A percentile compares a stretch with the other conserved stretches of the same genome.
Conservation (phyloP, 306 rosid species). For the Dryas alaskensis region DNA sequence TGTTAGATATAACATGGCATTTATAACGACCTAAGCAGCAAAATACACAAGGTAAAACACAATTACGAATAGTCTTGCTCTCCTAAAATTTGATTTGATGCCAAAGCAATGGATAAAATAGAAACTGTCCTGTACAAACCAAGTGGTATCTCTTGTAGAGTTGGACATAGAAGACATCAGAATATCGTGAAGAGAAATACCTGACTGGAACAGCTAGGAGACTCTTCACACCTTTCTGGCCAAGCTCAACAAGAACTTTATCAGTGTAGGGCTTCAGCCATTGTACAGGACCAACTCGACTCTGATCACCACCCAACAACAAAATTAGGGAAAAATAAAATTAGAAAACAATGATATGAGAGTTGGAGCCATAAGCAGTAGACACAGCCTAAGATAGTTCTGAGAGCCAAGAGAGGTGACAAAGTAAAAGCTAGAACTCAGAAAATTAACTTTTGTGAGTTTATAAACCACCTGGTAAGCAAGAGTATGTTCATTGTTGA, state of each 20-base stretch:
- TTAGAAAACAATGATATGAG: conserved; percentile 1
- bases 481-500: conserved; percentile 78
- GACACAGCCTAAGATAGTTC: background rate
- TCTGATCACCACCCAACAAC: conserved; percentile 47
- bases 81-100: background rate
- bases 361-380: background rate
- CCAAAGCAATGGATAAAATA: background rate
- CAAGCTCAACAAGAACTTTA: conserved; percentile 93
- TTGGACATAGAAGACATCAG: background rate
- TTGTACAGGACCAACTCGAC: conserved; percentile 99
- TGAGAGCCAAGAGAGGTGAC: background rate
- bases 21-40: too few relatives aligned
- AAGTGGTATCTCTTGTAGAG: background rate
- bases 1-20: too few relatives aligned
- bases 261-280: conserved; percentile 99
- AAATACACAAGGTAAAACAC: too few relatives aligned
- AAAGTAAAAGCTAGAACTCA: conserved; percentile 1
- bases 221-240: conserved; percentile 84
- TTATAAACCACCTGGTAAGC: conserved; percentile 78
- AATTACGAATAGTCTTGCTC: too few relatives aligned
- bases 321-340: background rate
- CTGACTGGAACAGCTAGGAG: conserved; percentile 99
- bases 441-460: conserved; percentile 14
- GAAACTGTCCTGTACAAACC: background rate
- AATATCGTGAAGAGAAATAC: conserved; percentile 32